These are phyloP conservation scores for Chaetomium tenue DNA, from an alignment of 495 filamentous ascomycete genomes.

Conservation along the genomic window DNA sequence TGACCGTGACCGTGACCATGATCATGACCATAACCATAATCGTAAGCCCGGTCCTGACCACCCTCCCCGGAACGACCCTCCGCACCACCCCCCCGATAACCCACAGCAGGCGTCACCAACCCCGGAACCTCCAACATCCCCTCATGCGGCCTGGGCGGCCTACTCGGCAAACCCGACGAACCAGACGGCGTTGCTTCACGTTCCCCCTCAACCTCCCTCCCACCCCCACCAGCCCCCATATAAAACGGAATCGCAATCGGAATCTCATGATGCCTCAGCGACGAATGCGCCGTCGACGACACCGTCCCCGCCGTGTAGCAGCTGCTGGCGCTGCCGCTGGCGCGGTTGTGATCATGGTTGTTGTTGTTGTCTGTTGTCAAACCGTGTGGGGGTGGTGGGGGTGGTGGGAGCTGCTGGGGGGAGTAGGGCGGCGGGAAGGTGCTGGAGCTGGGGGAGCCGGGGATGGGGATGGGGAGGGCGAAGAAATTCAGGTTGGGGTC, in stretches of 20 bases:
- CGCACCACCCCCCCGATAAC: background rate
- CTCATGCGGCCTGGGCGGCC: constrained; percentile 37
- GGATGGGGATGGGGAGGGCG: constrained; percentile 1
- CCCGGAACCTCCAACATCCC: constrained; percentile 35
- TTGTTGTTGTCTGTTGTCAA: background rate
- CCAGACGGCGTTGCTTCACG: no score
- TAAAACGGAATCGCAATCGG: background rate
- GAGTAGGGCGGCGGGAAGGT: background rate
- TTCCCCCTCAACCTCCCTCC: background rate
- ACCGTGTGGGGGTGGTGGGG: background rate
- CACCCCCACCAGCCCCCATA: background rate
- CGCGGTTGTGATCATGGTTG: background rate
- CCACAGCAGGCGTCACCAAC: constrained; percentile 29
- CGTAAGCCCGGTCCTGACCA: background rate
- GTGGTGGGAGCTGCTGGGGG: background rate
- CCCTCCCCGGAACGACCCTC: background rate
- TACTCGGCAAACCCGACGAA: constrained; percentile 26
- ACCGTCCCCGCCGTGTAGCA: constrained; percentile 8
- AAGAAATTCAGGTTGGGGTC: background rate
- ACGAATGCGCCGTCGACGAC: constrained; percentile 22
- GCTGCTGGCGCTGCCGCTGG: constrained; percentile 4
- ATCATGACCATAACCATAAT: background rate
- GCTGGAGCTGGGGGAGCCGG: background rate
- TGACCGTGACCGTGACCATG: no score
- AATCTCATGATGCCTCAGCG: constrained; percentile 25